phyloP scores from a whole-genome alignment of 495 filamentous ascomycete species.

The Endocarpon pusillum region DNA sequence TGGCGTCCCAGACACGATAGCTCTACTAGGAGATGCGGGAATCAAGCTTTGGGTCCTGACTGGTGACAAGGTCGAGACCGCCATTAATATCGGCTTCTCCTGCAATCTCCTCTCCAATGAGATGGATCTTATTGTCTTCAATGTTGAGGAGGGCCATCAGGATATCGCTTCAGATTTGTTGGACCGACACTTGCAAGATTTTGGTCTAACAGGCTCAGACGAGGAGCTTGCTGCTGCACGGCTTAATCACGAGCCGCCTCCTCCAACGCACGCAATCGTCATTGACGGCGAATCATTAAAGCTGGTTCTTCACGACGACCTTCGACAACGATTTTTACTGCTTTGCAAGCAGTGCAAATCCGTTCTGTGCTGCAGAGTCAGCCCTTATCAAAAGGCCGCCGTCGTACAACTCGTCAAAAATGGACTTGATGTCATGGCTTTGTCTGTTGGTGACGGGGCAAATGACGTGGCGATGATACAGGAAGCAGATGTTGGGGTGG shows the following conservation, averaged over 20 bases:
- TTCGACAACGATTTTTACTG: constrained; percentile 83
- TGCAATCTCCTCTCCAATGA: constrained; percentile 95
- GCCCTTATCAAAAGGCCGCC: constrained; percentile 91
- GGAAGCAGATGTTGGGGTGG: constrained; percentile 94
- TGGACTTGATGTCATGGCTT: constrained; percentile 89
- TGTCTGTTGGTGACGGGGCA: constrained; percentile 92
- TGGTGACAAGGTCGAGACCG: constrained; percentile 97
- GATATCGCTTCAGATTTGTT: constrained; percentile 49
- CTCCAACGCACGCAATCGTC: constrained; percentile 83
- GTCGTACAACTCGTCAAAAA: constrained; percentile 90
- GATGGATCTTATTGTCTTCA: constrained; percentile 91
- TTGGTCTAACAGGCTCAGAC: constrained; percentile 71
- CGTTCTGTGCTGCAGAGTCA: constrained; percentile 95
- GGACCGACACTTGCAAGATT: constrained; percentile 51
- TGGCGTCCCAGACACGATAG: constrained; percentile 93
- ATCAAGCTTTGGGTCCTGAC: constrained; percentile 99
- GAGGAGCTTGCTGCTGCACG: constrained; percentile 68
- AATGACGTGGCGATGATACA: constrained; percentile 99
- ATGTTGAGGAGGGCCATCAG: constrained; percentile 57
- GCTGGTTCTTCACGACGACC: constrained; percentile 61
- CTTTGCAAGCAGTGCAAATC: constrained; percentile 96
- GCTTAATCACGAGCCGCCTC: constrained; percentile 66
- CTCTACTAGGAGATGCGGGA: constrained; percentile 77
- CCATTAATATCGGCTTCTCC: constrained; percentile 99
- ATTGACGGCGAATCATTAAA: constrained; percentile 93